Evolutionary conservation across 177 flowering plant species (phyloP).

Genomic region (Vitis hybrid): DNA sequence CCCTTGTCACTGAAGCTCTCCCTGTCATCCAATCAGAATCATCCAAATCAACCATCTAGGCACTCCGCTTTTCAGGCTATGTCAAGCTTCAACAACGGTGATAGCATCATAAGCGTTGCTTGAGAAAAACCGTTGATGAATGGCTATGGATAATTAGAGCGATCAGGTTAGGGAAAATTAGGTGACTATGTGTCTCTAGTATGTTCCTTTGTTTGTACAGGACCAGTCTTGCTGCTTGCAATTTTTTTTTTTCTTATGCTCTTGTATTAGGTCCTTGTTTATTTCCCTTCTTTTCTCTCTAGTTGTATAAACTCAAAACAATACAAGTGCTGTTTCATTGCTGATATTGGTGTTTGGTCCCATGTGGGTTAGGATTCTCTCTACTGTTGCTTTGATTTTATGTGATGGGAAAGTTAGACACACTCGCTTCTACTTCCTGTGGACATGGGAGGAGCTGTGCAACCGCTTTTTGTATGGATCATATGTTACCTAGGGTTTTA

Average conservation of each 20-base stretch:
- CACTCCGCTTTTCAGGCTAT: slow-evolving; percentile 52
- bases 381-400: neutral
- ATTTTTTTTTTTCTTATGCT: neutral
- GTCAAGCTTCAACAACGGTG: slow-evolving; percentile 44
- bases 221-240: neutral
- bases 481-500: too few relatives aligned
- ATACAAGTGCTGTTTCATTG: neutral
- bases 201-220: slow-evolving; percentile 13
- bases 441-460: too few relatives aligned
- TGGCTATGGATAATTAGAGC: neutral
- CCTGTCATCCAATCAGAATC: slow-evolving; percentile 28
- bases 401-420: neutral
- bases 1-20: slow-evolving; percentile 56
- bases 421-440: too few relatives aligned
- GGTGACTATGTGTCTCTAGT: neutral
- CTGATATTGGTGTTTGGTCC: neutral
- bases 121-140: slow-evolving; percentile 18
- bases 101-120: slow-evolving; percentile 57
- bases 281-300: neutral
- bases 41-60: slow-evolving; percentile 30
- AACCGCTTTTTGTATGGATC: too few relatives aligned
- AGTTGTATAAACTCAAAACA: neutral
- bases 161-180: slow-evolving; percentile 13
- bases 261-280: neutral
- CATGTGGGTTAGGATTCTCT: neutral